Percentiles rank a stretch among this genome's conserved stretches.
These are phyloP conservation scores for Verbascum thapsus DNA, from an alignment of 257 asterid genomes.

Conservation along the genomic window DNA sequence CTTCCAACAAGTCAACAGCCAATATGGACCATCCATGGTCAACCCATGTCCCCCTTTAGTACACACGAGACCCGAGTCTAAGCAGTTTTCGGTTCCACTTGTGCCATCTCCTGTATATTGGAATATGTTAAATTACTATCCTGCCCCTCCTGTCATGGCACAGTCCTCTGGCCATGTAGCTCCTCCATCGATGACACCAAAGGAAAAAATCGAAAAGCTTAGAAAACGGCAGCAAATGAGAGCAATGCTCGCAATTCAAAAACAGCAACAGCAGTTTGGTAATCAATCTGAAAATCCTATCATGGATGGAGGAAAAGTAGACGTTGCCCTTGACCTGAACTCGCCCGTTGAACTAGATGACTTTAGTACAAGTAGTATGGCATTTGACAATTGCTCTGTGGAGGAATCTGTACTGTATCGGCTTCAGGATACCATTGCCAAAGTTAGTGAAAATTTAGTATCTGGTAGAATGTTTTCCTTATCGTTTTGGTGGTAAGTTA, in stretches of 20 bases:
- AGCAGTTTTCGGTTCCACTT: constrained; percentile 41
- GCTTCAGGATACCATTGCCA: constrained; percentile 74
- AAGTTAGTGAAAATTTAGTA: constrained; percentile 46
- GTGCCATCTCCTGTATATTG: constrained; percentile 53
- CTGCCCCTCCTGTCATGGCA: constrained; percentile 36
- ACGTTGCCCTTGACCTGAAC: constrained; percentile 49
- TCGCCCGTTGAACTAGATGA: constrained; percentile 62
- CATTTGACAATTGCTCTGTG: constrained; percentile 48
- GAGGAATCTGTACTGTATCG: constrained; percentile 72
- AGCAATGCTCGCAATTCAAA: constrained; percentile 86
- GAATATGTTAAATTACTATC: constrained; percentile 48
- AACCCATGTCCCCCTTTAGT: constrained; percentile 47
- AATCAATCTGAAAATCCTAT: constrained; percentile 56
- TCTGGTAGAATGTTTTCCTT: constrained; percentile 24
- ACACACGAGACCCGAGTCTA: constrained; percentile 41
- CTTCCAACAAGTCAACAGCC: constrained; percentile 41
- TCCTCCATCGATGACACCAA: constrained; percentile 81
- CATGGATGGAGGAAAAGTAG: constrained; percentile 53
- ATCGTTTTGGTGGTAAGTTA: constrained; percentile 22
- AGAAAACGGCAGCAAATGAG: constrained; percentile 89
- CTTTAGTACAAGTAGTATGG: constrained; percentile 41
- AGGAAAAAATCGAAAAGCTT: constrained; percentile 83
- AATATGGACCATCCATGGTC: constrained; percentile 42
- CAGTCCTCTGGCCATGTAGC: constrained; percentile 46
- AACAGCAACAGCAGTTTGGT: constrained; percentile 76